A percentile compares a stretch with the other conserved stretches of the same genome.
Evolutionary conservation across 1,139 yeast species (phyloP).

Genomic region (Pichia cactophila): DNA sequence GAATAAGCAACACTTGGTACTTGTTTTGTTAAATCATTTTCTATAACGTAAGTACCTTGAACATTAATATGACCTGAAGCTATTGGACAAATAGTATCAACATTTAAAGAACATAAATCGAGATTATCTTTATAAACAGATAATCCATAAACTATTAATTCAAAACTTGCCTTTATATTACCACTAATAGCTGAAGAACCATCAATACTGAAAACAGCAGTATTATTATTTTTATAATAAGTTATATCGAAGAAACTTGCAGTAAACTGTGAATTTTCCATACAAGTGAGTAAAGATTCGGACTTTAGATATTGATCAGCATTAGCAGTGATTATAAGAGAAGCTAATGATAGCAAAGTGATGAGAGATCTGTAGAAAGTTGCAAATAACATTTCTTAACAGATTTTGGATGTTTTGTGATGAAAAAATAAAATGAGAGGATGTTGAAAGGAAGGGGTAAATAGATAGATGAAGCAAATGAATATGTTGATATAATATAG

Average conservation of each 20-base stretch:
- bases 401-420: background rate
- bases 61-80: conserved; percentile 82
- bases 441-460: background rate
- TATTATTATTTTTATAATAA: conserved; percentile 56
- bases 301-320: conserved; percentile 38
- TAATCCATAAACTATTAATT: conserved; percentile 81
- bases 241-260: conserved; percentile 79
- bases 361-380: background rate
- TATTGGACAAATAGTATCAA: conserved; percentile 66
- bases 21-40: conserved; percentile 36
- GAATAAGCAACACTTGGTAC: conserved; percentile 84
- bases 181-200: conserved; percentile 79
- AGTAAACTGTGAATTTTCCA: conserved; percentile 82
- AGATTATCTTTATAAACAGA: conserved; percentile 48
- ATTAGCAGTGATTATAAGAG: background rate
- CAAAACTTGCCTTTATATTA: conserved; percentile 58
- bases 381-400: background rate
- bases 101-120: conserved; percentile 55
- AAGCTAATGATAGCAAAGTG: background rate
- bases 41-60: conserved; percentile 42
- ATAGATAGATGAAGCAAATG: no score
- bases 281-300: conserved; percentile 82
- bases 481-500: no score
- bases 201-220: conserved; percentile 59
- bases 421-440: no score